Evolutionary conservation across 1,284 basidiomycete genomes (phyloP), one percentile per base, ranked within the genome.

Genomic region (Uromyces viciae-fabae): DNA sequence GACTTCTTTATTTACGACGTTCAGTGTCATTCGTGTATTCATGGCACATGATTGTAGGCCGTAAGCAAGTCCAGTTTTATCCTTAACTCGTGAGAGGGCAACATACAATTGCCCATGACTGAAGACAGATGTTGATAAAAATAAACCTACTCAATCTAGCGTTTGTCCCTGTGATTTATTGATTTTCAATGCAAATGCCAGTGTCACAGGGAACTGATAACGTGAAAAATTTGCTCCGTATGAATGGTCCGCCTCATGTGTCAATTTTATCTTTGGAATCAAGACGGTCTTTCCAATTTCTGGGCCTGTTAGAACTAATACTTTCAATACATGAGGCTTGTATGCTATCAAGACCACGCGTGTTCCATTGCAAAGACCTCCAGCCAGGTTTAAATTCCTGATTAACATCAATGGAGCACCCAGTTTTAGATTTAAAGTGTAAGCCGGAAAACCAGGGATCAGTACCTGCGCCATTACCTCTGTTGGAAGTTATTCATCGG

Each of bases 281-380:
- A 49, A n/a, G 0, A 77, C 22, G 19, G 31, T 15, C 1, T 43
- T 17, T 1, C 40, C 60, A n/a, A 62, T 25, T 1, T 19, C 4
- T 9, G 68, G 5, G n/a, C 68, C 68, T 1, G 40, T 42, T n/a
- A n/a, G n/a, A n/a, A n/a, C n/a, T n/a, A n/a, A n/a, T n/a, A n/a
- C n/a, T n/a, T n/a, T n/a, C n/a, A n/a, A n/a, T n/a, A n/a, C n/a
- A n/a, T n/a, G n/a, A n/a, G n/a, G n/a, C n/a, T n/a, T n/a, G n/a
- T n/a, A n/a, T n/a, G n/a, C n/a, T n/a, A 9, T 1, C 5, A n/a
- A 56, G 52, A 85, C 71, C 73, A 85, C 81, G 0, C 85, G 66
- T 0, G 85, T 86, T 0, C 87, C 86, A 84, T 88, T 88, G 81
- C 87, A 88, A 2, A 88, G 83, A 0, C 87, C 87, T 49, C 83